Evolutionary conservation across 2,329 filamentous ascomycete species (phyloP).

Genomic region (Balansia obtecta): DNA sequence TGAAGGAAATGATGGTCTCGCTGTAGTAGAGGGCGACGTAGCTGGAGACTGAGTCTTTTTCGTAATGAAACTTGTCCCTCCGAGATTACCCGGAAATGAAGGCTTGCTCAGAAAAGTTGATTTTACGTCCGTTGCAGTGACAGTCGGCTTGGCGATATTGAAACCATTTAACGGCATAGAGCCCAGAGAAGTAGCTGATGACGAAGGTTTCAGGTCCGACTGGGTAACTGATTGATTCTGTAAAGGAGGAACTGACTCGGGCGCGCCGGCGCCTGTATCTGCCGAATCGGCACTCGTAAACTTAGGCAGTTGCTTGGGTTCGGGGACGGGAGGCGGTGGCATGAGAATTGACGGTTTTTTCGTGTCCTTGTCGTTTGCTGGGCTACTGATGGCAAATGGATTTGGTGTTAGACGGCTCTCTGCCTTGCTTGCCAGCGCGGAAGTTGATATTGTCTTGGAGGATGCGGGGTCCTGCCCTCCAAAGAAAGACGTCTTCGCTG

Average conservation of each 20-base stretch:
- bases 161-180: not conserved
- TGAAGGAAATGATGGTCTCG: not conserved
- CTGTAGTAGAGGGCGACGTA: not conserved
- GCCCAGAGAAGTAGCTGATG: not conserved
- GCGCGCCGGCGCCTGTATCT: not conserved
- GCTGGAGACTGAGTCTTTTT: not conserved
- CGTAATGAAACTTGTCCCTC: not conserved
- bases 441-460: not conserved
- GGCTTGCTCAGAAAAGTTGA: not conserved
- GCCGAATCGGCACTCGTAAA: not conserved
- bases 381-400: not conserved
- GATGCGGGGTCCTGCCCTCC: slow-evolving; percentile 2
- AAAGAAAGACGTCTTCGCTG: slow-evolving; percentile 9
- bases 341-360: slow-evolving; percentile 1
- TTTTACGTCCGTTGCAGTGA: not conserved
- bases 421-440: not conserved
- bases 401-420: not conserved
- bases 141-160: not conserved
- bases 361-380: not conserved
- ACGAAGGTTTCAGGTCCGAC: not conserved
- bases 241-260: not conserved
- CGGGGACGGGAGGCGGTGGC: slow-evolving; percentile 8
- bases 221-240: not conserved
- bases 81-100: not conserved
- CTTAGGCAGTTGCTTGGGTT: not conserved